Evolutionary conservation across 2,329 filamentous ascomycete genomes (phyloP).

Genomic region (Xylaria sp.): DNA sequence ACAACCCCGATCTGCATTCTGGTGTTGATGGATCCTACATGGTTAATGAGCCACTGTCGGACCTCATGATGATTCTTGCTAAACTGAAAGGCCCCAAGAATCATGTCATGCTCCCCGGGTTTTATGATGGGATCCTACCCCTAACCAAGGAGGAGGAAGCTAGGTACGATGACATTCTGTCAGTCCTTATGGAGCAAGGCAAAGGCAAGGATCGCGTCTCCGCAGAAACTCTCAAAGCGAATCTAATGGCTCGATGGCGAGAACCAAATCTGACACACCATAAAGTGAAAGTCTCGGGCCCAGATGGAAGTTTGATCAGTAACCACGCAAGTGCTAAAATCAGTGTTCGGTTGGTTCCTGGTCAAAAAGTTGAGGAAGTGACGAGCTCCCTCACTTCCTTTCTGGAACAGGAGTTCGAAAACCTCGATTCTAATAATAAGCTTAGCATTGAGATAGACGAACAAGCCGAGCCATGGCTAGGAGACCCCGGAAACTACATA

Average conservation of each 20-base stretch:
- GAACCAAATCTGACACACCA: conserved; percentile 96
- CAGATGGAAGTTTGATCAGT: conserved; percentile 91
- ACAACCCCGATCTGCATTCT: conserved; percentile 89
- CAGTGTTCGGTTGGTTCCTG: conserved; percentile 91
- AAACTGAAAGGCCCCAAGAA: conserved; percentile 85
- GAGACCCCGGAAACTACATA: conserved; percentile 89
- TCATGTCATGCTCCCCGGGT: conserved; percentile 83
- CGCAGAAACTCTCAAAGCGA: conserved; percentile 78
- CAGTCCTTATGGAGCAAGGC: conserved; percentile 78
- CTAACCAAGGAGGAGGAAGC: conserved; percentile 80
- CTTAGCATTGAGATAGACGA: conserved; percentile 89
- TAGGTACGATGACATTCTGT: conserved; percentile 85
- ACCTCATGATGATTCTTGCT: conserved; percentile 84
- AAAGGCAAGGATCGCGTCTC: conserved; percentile 62
- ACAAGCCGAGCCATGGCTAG: conserved; percentile 95
- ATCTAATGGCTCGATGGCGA: conserved; percentile 93
- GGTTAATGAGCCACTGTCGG: conserved; percentile 90
- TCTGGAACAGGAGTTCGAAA: conserved; percentile 75
- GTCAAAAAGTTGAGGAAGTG: conserved; percentile 86
- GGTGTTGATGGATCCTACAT: conserved; percentile 95
- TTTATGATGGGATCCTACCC: conserved; percentile 85
- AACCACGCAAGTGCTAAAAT: conserved; percentile 88
- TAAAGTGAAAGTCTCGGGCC: conserved; percentile 90
- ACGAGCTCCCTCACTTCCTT: conserved; percentile 74
- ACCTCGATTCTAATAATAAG: conserved; percentile 82